Conservation (phyloP, 306 rosid species). For the Vigna mungo region DNA sequence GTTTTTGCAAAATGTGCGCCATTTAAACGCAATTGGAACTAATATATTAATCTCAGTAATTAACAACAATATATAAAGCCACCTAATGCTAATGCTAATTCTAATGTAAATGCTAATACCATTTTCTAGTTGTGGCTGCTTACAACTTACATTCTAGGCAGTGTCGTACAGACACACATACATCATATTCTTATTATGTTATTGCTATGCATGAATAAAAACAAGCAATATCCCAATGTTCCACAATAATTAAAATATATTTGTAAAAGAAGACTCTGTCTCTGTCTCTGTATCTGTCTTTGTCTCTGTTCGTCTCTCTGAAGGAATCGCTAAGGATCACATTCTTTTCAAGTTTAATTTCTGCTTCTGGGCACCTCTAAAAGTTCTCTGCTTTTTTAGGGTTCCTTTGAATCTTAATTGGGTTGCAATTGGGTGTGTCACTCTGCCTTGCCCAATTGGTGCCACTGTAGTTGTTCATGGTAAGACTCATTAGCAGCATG, state of each 20-base stretch:
- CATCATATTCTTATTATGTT: not conserved
- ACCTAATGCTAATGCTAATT: conserved; percentile 18
- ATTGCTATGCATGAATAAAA: not conserved
- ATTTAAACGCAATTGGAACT: conserved; percentile 32
- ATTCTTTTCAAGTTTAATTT: conserved; percentile 34
- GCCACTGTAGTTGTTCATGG: conserved; percentile 45
- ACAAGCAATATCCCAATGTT: not conserved
- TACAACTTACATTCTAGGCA: conserved; percentile 3
- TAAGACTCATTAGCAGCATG: conserved; percentile 42
- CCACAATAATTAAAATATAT: conserved; percentile 28
- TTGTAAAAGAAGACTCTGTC: conserved; percentile 30
- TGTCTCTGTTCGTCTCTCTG: conserved; percentile 37
- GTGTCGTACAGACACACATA: not conserved
- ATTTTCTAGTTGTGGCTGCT: conserved; percentile 15
- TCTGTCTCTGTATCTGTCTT: conserved; percentile 40
- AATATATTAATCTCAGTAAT: not conserved
- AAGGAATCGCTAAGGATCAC: conserved; percentile 48
- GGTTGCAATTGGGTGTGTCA: conserved; percentile 31
- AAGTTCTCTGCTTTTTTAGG: conserved; percentile 34
- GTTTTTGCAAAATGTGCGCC: conserved; percentile 43
- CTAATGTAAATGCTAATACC: conserved; percentile 20
- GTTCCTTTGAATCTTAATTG: conserved; percentile 45
- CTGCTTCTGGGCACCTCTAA: conserved; percentile 14
- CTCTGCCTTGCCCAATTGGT: conserved; percentile 41
- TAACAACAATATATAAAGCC: not conserved